These are phyloP conservation scores for Fusarium floridanum DNA, from an alignment of 2,329 filamentous ascomycete genomes.

Conservation along the genomic window DNA sequence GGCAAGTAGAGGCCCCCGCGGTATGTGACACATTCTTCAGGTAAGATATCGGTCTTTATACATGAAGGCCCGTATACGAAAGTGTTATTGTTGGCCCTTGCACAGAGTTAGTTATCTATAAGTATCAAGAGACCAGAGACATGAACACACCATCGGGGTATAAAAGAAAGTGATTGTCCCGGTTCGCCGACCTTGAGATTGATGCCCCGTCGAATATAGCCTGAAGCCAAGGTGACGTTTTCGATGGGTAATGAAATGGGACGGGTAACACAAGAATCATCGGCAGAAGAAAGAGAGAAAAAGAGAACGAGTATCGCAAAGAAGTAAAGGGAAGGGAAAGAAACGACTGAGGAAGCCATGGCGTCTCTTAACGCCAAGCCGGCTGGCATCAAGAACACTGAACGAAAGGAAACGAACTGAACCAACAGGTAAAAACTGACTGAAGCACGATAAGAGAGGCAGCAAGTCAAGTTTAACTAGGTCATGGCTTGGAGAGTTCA, in stretches of 20 bases:
- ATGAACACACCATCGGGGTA: conserved; percentile 17
- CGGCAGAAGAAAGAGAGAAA: rapidly evolving
- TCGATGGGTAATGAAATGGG: conserved; percentile 3
- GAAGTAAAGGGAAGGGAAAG: background rate
- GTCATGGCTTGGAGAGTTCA: background rate
- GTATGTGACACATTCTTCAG: conserved; percentile 13
- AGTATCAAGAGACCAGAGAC: background rate
- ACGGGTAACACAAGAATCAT: background rate
- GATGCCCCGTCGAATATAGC: conserved; percentile 14
- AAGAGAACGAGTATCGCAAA: background rate
- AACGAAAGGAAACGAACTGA: background rate
- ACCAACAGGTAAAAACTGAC: background rate
- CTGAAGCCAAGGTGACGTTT: conserved; percentile 12
- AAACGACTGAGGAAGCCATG: background rate
- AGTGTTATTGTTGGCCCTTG: conserved; percentile 25
- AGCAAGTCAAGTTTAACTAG: background rate
- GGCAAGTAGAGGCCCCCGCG: conserved; percentile 24
- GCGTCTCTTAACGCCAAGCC: background rate
- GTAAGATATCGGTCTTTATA: background rate
- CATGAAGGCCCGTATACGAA: conserved; percentile 27
- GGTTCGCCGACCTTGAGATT: conserved; percentile 16
- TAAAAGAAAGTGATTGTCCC: conserved; percentile 15
- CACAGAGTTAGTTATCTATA: background rate
- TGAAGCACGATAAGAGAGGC: background rate
- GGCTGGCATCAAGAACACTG: background rate